Evolutionary conservation across 2,329 filamentous ascomycete genomes (phyloP).

Genomic region (Microcyclosporella mali): DNA sequence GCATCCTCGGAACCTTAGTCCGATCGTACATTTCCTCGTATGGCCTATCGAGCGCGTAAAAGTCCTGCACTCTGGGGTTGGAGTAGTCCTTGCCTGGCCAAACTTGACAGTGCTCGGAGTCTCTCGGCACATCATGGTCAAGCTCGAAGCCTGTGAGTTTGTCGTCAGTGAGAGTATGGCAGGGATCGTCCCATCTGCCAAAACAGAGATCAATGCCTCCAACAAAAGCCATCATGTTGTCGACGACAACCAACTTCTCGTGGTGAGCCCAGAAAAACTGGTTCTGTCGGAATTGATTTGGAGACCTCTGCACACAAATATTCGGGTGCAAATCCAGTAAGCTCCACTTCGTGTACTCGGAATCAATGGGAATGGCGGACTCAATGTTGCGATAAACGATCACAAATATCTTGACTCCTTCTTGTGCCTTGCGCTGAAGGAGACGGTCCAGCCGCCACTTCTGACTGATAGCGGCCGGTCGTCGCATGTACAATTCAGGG

Average conservation of each 20-base stretch:
- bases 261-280: conserved; percentile 99
- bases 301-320: conserved; percentile 90
- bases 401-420: conserved; percentile 95
- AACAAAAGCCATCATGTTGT: conserved; percentile 92
- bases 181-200: conserved; percentile 92
- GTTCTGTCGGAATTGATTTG: conserved; percentile 97
- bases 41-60: conserved; percentile 84
- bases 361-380: conserved; percentile 93
- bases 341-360: conserved; percentile 95
- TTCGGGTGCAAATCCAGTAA: conserved; percentile 93
- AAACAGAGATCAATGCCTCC: conserved; percentile 96
- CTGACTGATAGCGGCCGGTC: conserved; percentile 90
- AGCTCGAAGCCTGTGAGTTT: conserved; percentile 91
- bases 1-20: conserved; percentile 82
- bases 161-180: conserved; percentile 85
- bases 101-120: conserved; percentile 88
- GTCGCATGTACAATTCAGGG: conserved; percentile 88
- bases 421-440: conserved; percentile 84
- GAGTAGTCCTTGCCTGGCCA: conserved; percentile 99
- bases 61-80: conserved; percentile 91
- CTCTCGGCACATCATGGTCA: conserved; percentile 64
- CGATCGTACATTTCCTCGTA: conserved; percentile 99
- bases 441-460: conserved; percentile 95
- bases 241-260: conserved; percentile 94
- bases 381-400: conserved; percentile 98